A percentile compares a stretch with the other conserved stretches of the same genome.
Conservation (phyloP, 1,139 yeast species). For the Taphrina populina region DNA sequence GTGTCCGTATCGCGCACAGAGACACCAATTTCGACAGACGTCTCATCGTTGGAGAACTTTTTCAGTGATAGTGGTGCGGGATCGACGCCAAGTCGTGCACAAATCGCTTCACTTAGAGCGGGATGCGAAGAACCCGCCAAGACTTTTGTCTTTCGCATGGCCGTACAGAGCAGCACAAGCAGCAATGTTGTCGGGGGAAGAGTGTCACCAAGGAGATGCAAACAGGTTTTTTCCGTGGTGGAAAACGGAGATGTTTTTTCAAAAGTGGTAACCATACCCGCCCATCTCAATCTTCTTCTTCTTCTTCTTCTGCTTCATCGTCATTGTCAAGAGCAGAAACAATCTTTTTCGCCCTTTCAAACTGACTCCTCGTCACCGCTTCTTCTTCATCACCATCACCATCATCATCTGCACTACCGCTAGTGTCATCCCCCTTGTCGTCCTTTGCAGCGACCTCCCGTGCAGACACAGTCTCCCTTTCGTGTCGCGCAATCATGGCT, state of each 20-base stretch:
- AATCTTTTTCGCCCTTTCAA: slow-evolving; percentile 3
- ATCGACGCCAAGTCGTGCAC: slow-evolving; percentile 85
- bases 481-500: slow-evolving; percentile 6
- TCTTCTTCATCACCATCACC: slow-evolving; percentile 2
- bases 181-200: no score
- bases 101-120: slow-evolving; percentile 82
- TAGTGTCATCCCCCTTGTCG: not conserved
- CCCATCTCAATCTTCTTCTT: no score
- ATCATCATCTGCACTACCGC: not conserved
- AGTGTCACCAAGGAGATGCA: no score
- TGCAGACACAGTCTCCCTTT: not conserved
- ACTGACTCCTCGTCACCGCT: slow-evolving; percentile 10
- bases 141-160: slow-evolving; percentile 93
- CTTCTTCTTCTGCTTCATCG: not conserved
- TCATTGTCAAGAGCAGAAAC: not conserved
- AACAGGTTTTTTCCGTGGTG: no score
- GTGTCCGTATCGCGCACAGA: slow-evolving; percentile 96
- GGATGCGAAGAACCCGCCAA: slow-evolving; percentile 97
- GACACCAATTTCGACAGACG: slow-evolving; percentile 91
- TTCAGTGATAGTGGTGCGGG: slow-evolving; percentile 92
- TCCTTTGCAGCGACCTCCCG: not conserved
- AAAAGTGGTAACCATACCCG: no score
- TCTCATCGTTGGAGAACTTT: slow-evolving; percentile 95
- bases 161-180: not conserved
- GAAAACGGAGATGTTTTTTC: no score